Base-by-base conservation (phyloP, 2,329 filamentous ascomycete species). In the Penicillium sp. region DNA sequence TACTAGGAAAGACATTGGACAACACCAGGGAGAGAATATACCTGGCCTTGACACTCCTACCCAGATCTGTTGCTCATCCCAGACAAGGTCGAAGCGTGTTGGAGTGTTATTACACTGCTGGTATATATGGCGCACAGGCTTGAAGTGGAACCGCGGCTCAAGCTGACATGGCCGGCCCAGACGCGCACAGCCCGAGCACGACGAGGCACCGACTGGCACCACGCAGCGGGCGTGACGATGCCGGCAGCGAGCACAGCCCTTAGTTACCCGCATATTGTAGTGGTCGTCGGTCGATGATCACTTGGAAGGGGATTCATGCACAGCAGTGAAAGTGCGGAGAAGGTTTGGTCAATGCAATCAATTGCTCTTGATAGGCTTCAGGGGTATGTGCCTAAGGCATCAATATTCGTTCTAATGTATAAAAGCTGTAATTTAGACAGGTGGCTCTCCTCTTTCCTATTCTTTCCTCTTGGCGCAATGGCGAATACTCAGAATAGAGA, bases 1-100 rank as follows among this genome's bases (percentile, higher is more conserved):
- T 31, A 49, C 28, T 40, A 39, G 34, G 34, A 18, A 39, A 30
- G 19, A 28, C 35, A 12, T 5, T 30, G 29, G 25, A 39, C 34
- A n/a, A 3, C 16, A 49, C 14, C 18, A 1, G 3, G 27, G 27
- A 27, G 25, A 6, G 28, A 3, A 12, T 35, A n/a, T 40, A 49
- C 46, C 40, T 43, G 46, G 46, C 29, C 22, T 34, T 28, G 46
- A 40, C 12, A 31, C n/a, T 25, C 46, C 46, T 12, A 58, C 54
- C 56, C 56, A 58, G 16, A 53, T 45, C 51, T 58, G 56, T 28
- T 53, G 37, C 22, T 49, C 43, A 55, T 56, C 56, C 56, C 56
- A 58, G 14, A 45, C 43, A 16, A 58, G 49, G 16, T 55, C 46
- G 29, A 52, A 58, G 12, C 52, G 48, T 13, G 49, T 18, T 13